Evolutionary conservation across 2,329 filamentous ascomycete genomes (phyloP).

Genomic region (Penicillium sp.): DNA sequence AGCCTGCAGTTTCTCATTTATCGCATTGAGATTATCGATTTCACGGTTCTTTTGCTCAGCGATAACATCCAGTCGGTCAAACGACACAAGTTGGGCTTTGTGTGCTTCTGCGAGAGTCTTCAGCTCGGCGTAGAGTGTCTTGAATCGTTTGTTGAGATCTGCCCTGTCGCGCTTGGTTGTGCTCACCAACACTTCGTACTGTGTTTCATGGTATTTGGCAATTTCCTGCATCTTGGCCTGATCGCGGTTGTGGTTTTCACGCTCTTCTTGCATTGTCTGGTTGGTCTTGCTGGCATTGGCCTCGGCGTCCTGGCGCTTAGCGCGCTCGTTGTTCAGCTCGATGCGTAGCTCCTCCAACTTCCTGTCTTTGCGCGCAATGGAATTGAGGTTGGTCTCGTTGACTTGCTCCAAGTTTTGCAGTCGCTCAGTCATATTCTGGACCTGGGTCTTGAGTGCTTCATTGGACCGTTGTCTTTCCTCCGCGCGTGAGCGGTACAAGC

Average conservation of each 20-base stretch:
- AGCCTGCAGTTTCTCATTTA: conserved; percentile 38
- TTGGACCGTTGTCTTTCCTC: conserved; percentile 48
- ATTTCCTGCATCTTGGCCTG: conserved; percentile 38
- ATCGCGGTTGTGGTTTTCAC: conserved; percentile 39
- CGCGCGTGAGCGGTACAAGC: conserved; percentile 42
- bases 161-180: conserved; percentile 40
- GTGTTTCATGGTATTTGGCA: conserved; percentile 36
- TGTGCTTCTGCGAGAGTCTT: conserved; percentile 33
- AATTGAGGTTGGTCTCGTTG: conserved; percentile 45
- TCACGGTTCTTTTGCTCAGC: conserved; percentile 46
- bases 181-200: conserved; percentile 44
- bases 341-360: conserved; percentile 45
- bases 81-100: conserved; percentile 34
- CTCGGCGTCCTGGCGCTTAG: conserved; percentile 41
- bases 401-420: conserved; percentile 45
- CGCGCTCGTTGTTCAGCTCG: conserved; percentile 42
- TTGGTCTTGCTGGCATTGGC: conserved; percentile 35
- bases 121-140: conserved; percentile 36
- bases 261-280: conserved; percentile 38
- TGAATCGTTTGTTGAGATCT: conserved; percentile 39
- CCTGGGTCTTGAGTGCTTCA: conserved; percentile 43
- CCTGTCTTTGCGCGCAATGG: conserved; percentile 46
- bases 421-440: conserved; percentile 44
- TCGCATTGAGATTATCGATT: conserved; percentile 38
- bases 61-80: conserved; percentile 43